Base-by-base conservation (phyloP, 2,329 filamentous ascomycete genomes). In the Penicillium nordicum region DNA sequence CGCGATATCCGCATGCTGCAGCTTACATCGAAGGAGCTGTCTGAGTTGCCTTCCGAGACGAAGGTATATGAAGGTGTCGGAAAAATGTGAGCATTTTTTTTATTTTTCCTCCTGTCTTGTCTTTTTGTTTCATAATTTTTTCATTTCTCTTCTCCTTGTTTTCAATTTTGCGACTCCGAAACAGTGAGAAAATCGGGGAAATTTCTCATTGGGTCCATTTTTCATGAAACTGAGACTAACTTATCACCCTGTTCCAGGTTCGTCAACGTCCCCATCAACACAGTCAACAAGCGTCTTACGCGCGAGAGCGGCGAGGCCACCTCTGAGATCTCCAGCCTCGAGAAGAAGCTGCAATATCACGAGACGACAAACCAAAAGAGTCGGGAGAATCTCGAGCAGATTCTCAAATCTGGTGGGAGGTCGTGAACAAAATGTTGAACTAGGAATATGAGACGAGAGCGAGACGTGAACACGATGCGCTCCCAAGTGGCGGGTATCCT, bases 331-430 rank as follows among this genome's bases (percentile, higher is more conserved):
- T 82, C 88, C 40, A 88, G 88, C 62, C 77, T 97, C 62, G 87
- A 89, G 64, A 96, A 97, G 82, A 92, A 90, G 74, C 80, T 97
- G 67, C 85, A 93, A 66, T 97, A 97, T 71, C 81, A 97, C 43
- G 93, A 97, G 79, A 96, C 91, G 56, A 97, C 94, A 48, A 89
- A 91, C 72, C 92, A 95, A 79, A 99, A 97, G 70, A 96, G 92
- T 75, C 87, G 88, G 66, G 87, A 92, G 64, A 91, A 96, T 70
- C 88, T 97, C 65, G 88, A 96, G 72, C 88, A 92, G 74, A 93
- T 97, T 71, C 82, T 97, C 69, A 84, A 84, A 70, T 76, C 82
- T 50, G 79, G 78, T 21, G 76, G 77, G 16, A 68, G 64, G 59
- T 67, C 71, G 29, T 72, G 64, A 64, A 29, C 16, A 18, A 16